A percentile compares a stretch with the other conserved stretches of the same genome.
Conservation (phyloP, 1,284 basidiomycete species). For the Ustilago hordei region DNA sequence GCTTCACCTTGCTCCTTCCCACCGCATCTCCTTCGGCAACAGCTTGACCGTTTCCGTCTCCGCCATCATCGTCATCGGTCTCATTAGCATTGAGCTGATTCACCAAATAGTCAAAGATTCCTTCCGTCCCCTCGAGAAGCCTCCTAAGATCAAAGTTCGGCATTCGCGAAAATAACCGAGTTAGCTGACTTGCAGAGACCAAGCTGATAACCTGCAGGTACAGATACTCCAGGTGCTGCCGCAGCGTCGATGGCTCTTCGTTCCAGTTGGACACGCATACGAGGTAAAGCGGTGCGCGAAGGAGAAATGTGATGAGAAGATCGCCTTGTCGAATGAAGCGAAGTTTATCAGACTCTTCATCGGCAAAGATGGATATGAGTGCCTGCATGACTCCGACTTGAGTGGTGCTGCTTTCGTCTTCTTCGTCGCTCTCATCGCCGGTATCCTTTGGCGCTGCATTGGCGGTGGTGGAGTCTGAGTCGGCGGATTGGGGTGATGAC, state of each 20-base stretch:
- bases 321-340: slow-evolving; percentile 56
- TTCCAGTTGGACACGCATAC: slow-evolving; percentile 90
- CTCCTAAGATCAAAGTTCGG: slow-evolving; percentile 91
- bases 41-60: not conserved
- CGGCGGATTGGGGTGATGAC: not conserved
- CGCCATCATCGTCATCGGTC: slow-evolving; percentile 11
- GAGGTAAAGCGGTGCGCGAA: slow-evolving; percentile 88
- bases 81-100: slow-evolving; percentile 50
- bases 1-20: not conserved
- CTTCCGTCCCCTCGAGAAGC: slow-evolving; percentile 78
- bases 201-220: slow-evolving; percentile 92
- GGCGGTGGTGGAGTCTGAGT: not conserved
- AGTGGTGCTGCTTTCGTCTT: slow-evolving; percentile 77
- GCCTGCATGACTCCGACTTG: slow-evolving; percentile 94
- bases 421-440: slow-evolving; percentile 59
- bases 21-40: not conserved
- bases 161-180: slow-evolving; percentile 84
- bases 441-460: not conserved
- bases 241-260: slow-evolving; percentile 89
- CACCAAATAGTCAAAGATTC: slow-evolving; percentile 55
- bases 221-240: slow-evolving; percentile 92
- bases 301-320: slow-evolving; percentile 83
- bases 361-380: slow-evolving; percentile 78
- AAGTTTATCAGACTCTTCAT: slow-evolving; percentile 61
- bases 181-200: slow-evolving; percentile 84